These are phyloP conservation scores for Torulaspora delbrueckii DNA, from an alignment of 805 yeast genomes.

Conservation along the genomic window DNA sequence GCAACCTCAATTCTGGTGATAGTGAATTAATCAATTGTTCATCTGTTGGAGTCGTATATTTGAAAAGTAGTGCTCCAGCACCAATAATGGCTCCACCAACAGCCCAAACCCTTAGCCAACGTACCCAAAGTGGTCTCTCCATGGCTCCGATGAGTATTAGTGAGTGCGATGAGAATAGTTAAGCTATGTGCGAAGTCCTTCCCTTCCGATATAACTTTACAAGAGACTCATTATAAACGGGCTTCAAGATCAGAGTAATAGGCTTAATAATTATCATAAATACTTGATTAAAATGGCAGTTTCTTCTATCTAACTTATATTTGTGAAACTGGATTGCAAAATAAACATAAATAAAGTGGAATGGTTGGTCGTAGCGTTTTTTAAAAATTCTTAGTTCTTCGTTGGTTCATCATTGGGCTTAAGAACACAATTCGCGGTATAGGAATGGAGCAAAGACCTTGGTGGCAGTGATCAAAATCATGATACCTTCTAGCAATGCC, in stretches of 20 bases:
- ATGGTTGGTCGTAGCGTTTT: constrained; percentile 2
- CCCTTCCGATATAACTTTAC: not conserved
- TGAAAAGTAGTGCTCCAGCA: constrained; percentile 64
- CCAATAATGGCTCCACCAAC: constrained; percentile 66
- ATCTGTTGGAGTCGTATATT: constrained; percentile 78
- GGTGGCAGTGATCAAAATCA: constrained; percentile 67
- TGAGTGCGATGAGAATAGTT: not conserved
- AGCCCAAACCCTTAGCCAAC: constrained; percentile 54
- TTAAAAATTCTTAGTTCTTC: not conserved
- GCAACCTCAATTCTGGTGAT: constrained; percentile 78
- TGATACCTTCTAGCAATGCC: constrained; percentile 64
- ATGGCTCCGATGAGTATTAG: constrained; percentile 8
- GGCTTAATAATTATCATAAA: not conserved
- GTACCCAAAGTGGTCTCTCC: constrained; percentile 47
- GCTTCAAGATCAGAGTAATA: not conserved
- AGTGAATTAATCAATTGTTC: constrained; percentile 67
- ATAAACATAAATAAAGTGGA: constrained; percentile 2
- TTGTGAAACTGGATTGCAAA: constrained; percentile 6
- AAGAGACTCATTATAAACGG: constrained; percentile 2
- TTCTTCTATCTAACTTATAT: constrained; percentile 7
- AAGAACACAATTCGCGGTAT: constrained; percentile 44
- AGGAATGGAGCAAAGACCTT: constrained; percentile 77
- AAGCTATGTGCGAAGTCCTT: not conserved
- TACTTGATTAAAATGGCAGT: not conserved
- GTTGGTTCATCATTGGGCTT: constrained; percentile 2